phyloP scores from a whole-genome alignment of 2,329 filamentous ascomycete species.

The Sclerotinia sclerotiorum region DNA sequence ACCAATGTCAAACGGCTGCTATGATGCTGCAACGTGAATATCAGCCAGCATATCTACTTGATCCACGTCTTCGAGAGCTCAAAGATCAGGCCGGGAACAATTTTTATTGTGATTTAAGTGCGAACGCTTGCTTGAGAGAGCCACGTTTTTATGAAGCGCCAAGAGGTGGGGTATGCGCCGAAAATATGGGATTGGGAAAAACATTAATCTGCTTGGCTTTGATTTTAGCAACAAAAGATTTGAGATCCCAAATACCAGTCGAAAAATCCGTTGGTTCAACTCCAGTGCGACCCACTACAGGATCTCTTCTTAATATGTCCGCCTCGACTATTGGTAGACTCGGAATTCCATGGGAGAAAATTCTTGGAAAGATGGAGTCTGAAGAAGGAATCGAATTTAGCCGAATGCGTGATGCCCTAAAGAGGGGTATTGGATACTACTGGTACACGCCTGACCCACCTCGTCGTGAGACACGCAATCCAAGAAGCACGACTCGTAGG shows the following conservation, averaged over 20 bases:
- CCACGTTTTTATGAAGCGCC: conserved; percentile 72
- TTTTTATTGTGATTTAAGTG: conserved; percentile 71
- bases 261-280: conserved; percentile 50
- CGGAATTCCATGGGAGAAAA: conserved; percentile 68
- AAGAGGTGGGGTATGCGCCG: conserved; percentile 74
- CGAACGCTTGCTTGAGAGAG: conserved; percentile 61
- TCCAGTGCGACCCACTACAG: conserved; percentile 50
- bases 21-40: conserved; percentile 81
- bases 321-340: conserved; percentile 66
- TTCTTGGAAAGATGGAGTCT: conserved; percentile 51
- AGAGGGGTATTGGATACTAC: conserved; percentile 60
- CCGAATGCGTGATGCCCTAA: conserved; percentile 47
- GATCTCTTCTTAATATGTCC: conserved; percentile 72
- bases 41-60: conserved; percentile 61
- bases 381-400: conserved; percentile 13
- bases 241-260: conserved; percentile 65
- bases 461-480: conserved; percentile 44
- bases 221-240: conserved; percentile 71
- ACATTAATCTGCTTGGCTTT: conserved; percentile 81
- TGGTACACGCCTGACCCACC: conserved; percentile 50
- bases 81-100: conserved; percentile 58
- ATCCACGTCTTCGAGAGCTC: conserved; percentile 67
- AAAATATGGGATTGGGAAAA: conserved; percentile 83
- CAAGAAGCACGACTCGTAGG: conserved; percentile 43
- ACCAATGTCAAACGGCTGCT: conserved; percentile 78